Evolutionary conservation across 345 rosid species (phyloP), one percentile per base, ranked within the genome.

Genomic region (Trapa incisa): DNA sequence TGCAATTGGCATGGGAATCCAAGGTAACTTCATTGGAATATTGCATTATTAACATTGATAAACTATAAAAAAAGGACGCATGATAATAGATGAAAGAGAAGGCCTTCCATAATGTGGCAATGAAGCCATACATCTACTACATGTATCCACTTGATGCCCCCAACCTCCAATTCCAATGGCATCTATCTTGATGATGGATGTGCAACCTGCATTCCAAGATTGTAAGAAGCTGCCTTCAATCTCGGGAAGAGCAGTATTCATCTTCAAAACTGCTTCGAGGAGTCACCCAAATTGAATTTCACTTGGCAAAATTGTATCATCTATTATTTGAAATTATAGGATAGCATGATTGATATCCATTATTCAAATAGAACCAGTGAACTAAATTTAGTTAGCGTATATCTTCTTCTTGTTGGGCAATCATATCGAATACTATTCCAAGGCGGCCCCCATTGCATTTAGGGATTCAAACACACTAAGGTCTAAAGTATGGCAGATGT

Each of bases 41-140:
- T 58, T 58, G 37, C 32, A 58, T 58, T 58, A 58, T 58, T 58
- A 38, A 13, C 63, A 35, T 58, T 29, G 35, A n/a, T 32, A 32
- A 10, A 0, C 12, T 7, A 33, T 4, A 32, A 58, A 11, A 11
- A 6, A 57, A 29, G 32, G 62, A 11, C 29, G 33, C 14, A 17
- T 9, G 14, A 57, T 58, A 58, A 58, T 58, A 11, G 63, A 58
- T 58, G 63, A 58, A 32, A 58, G 63, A 58, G 63, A 58, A 35
- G 22, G 8, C 5, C 6, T 52, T 15, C 17, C 32, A 52, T 52
- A 6, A 32, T 57, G 37, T 5, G 61, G 35, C 5, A 29, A 17
- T 17, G 29, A 17, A 17, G 6, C 29, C 12, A 58, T 35, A 58
- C 13, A 1, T 12, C 9, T 58, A 12, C 29, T 58, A 57, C 7